Base-by-base conservation (phyloP, 2,329 filamentous ascomycete genomes). In the Cladophialophora exuberans region DNA sequence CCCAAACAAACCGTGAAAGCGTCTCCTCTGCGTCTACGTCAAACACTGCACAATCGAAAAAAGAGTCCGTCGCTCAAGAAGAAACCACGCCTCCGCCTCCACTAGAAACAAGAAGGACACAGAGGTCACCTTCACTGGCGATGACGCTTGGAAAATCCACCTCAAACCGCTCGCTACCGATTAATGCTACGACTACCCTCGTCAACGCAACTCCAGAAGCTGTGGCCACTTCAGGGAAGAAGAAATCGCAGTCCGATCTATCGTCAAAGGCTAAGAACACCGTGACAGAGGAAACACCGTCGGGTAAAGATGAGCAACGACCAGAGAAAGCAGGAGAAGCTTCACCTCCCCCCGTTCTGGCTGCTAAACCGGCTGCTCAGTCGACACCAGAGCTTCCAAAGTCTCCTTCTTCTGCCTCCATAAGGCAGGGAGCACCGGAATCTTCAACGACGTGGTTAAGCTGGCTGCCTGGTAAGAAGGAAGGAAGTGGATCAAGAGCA, bases 1-100 rank as follows among this genome's bases (percentile, higher is more conserved):
- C 76, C 55, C 73, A 79, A 68, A 72, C 78, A 66, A 75, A 74
- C 59, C 72, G 72, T 64, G 76, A 79, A 66, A 78, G 74, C 64
- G 77, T 77, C 45, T 75, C 73, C 33, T 74, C 73, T 17, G 33
- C 46, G 9, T 28, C 46, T 9, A 49, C 33, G 15, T 20, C 46
- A 9, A 9, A 2, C 25, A n/a, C 22, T 11, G 17, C 22, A 7
- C 46, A 25, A 30, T 22, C 15, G n/a, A n/a, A 10, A 45, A 70
- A 73, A 36, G 70, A 70, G 56, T 70, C 69, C 57, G 63, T 66
- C 53, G 66, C 70, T 46, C 69, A 70, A 36, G 70, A 72, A 58
- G 56, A n/a, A n/a, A n/a, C n/a, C n/a, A n/a, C 67, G 17, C 66
- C 67, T 28, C 69, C 71, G 18, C 57, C 58, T 5, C 59, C 48